Evolutionary conservation across 352 stramenopile species (phyloP), one percentile per base, ranked within the genome.

Genomic region (Phytophthora sansomeana): DNA sequence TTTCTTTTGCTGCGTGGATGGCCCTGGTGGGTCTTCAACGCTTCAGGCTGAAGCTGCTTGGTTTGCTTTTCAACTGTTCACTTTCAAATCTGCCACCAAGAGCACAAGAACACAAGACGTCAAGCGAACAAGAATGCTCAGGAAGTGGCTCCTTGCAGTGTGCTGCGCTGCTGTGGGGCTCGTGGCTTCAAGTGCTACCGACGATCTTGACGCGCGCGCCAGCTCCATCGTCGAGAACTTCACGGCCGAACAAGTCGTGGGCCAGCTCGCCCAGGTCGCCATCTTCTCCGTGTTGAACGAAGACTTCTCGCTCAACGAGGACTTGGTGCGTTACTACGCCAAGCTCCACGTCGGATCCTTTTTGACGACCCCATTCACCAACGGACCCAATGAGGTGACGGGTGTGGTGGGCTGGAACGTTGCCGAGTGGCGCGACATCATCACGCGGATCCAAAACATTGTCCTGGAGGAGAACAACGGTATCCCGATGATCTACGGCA

Each of bases 311-410:
- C 58, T 91, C 11, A 84, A 93, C 36, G 63, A 78, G 33, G 74
- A 78, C 13, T 54, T 82, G 8, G 73, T 96, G 26, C 71, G 76
- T 21, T 52, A 83, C n/a, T 91, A 89, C 43, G 87, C 87, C 10
- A 74, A 87, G 53, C 69, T 91, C 14, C 82, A 93, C 13, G 71
- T 97, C 32, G 92, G 92, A 4, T 96, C 87, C 13, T 93, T 95
- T 38, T 64, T 98, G 29, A 96, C 47, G 13, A 67, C 63, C 1
- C 63, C 63, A 3, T 72, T 72, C 48, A 67, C 56, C 10, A 72
- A 63, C 16, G 57, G 56, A 28, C 49, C 63, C 26, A 72, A 72
- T 17, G 67, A 83, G 19, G 9, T 67, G 8, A 63, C 59, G 10
- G 49, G 42, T 8, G 56, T n/a, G 0, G 44, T 61, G 17, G 56